These are phyloP conservation scores for Neoarthrinium moseri DNA, from an alignment of 2,329 filamentous ascomycete species.

Conservation along the genomic window DNA sequence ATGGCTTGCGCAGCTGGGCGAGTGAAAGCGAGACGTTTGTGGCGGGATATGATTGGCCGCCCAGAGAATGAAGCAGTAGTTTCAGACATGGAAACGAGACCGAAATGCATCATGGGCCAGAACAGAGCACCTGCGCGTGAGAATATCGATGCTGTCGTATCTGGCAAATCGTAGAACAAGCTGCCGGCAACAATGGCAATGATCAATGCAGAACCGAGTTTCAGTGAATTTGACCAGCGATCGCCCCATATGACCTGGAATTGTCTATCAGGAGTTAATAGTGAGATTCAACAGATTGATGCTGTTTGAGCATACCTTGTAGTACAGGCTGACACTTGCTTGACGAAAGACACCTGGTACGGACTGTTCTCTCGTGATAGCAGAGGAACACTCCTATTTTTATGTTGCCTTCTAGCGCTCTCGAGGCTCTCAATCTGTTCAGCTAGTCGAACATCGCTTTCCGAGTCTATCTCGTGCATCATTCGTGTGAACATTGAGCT, in stretches of 20 bases:
- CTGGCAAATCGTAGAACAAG: slow-evolving; percentile 63
- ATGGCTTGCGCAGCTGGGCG: slow-evolving; percentile 31
- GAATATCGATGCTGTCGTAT: slow-evolving; percentile 58
- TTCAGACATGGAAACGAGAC: slow-evolving; percentile 41
- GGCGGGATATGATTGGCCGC: slow-evolving; percentile 28
- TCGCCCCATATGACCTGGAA: slow-evolving; percentile 31
- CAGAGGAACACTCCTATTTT: slow-evolving; percentile 15
- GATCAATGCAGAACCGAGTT: slow-evolving; percentile 59
- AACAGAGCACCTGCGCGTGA: slow-evolving; percentile 30
- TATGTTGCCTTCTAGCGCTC: slow-evolving; percentile 19
- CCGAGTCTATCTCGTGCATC: not conserved
- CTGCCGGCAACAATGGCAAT: slow-evolving; percentile 64
- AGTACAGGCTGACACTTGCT: slow-evolving; percentile 34
- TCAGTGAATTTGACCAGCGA: slow-evolving; percentile 25
- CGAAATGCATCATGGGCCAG: slow-evolving; percentile 36
- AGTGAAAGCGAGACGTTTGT: slow-evolving; percentile 31
- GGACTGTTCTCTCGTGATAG: slow-evolving; percentile 18
- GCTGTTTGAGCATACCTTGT: slow-evolving; percentile 34
- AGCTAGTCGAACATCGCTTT: slow-evolving; percentile 22
- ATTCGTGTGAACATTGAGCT: slow-evolving; percentile 32
- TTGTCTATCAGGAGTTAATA: slow-evolving; percentile 28
- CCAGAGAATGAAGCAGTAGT: slow-evolving; percentile 28
- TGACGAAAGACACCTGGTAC: slow-evolving; percentile 22
- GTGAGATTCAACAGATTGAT: slow-evolving; percentile 14
- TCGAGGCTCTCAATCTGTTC: slow-evolving; percentile 42